Base-by-base conservation (phyloP, 1,139 yeast species). In the Yueomyces sp. region DNA sequence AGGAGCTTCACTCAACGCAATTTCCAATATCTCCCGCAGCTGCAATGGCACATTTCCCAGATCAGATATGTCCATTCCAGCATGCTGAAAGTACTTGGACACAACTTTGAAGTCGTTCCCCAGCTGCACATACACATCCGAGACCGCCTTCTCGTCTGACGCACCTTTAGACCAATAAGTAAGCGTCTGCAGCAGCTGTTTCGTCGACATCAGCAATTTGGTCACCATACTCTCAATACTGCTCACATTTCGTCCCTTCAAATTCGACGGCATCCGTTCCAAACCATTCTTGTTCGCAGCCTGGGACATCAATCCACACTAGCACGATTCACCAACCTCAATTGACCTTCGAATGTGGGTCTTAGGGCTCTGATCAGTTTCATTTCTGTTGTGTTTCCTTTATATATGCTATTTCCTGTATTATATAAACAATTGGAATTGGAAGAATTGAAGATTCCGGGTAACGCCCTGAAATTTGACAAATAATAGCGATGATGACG, bases 91-190 rank as follows among this genome's bases (percentile, higher is more conserved):
- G 2, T 86, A 81, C 48, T 86, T 73, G 25, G 91, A 78, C 0
- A 95, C 87, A 2, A 85, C 76, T 52, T 93, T 79, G 66, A 87
- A 93, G 62, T 91, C 96, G 59, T 91, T 91, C 0, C 98, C 98
- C 36, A 93, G 70, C 50, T 78, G 81, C 11, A 93, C 98, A 59
- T 87, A 93, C 4, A 91, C 84, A 58, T 87, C 89, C 3, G 96
- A 85, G 2, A 93, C 96, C 50, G 76, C 86, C 46, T 77, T 77
- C 44, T 89, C 97, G 36, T 81, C 74, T 3, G 86, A 89, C 34
- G 75, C 74, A 30, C 75, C 77, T 46, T 78, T 73, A 1, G 98
- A 91, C 99, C 99, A 93, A 49, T 78, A 87, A 0, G 95, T 86
- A 43, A 93, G 67, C 34, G 87, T 75, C 54, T 85, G 95, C 12